Evolutionary conservation across 1,284 basidiomycete genomes (phyloP).

Genomic region (Amylostereum areolatum): DNA sequence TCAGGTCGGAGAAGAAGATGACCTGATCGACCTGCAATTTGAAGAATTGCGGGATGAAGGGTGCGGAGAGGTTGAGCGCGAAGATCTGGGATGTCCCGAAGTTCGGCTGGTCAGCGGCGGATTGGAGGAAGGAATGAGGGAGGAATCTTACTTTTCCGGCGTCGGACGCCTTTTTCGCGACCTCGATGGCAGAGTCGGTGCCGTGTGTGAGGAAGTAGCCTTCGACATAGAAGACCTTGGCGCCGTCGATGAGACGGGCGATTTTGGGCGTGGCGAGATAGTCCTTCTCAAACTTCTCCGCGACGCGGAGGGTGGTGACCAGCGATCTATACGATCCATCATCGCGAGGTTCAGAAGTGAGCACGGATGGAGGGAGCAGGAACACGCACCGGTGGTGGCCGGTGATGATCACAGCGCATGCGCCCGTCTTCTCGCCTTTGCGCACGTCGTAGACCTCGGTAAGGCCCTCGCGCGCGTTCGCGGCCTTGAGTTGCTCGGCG

Average conservation of each 20-base stretch:
- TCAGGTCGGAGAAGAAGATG: slow-evolving; percentile 77
- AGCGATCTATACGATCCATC: slow-evolving; percentile 57
- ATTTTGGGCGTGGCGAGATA: slow-evolving; percentile 80
- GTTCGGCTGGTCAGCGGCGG: neutral
- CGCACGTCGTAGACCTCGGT: slow-evolving; percentile 87
- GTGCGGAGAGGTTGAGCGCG: slow-evolving; percentile 92
- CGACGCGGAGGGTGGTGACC: slow-evolving; percentile 85
- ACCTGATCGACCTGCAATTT: slow-evolving; percentile 74
- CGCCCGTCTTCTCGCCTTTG: slow-evolving; percentile 86
- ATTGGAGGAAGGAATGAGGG: neutral
- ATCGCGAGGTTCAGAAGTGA: slow-evolving; percentile 1
- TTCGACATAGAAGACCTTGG: slow-evolving; percentile 91
- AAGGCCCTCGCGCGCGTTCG: slow-evolving; percentile 92
- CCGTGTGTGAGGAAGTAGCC: slow-evolving; percentile 99
- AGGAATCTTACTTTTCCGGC: slow-evolving; percentile 62
- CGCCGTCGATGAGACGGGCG: slow-evolving; percentile 72
- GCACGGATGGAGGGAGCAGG: neutral
- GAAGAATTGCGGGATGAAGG: slow-evolving; percentile 98
- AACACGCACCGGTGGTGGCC: slow-evolving; percentile 76
- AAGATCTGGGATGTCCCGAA: slow-evolving; percentile 52
- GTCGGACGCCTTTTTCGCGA: slow-evolving; percentile 79
- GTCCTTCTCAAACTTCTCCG: slow-evolving; percentile 81
- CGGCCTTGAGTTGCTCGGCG: slow-evolving; percentile 85
- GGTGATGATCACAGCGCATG: slow-evolving; percentile 95
- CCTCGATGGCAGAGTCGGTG: slow-evolving; percentile 62